These are phyloP conservation scores for Pythium folliculosum DNA, from an alignment of 352 stramenopile species.

Conservation along the genomic window DNA sequence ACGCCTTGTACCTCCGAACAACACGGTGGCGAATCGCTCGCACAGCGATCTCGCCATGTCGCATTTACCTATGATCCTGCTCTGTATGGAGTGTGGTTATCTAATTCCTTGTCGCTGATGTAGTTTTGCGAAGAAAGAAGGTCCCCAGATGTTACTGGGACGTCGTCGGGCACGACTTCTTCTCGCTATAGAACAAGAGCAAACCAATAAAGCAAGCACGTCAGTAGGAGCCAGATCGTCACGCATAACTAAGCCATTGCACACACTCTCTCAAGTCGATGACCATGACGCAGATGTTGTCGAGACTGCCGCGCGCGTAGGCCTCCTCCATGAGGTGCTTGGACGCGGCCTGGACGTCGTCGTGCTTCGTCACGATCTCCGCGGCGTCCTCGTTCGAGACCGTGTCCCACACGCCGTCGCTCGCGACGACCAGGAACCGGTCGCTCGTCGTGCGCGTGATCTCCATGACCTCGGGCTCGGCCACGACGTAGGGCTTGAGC, in stretches of 20 bases:
- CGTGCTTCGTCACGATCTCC: slow-evolving; percentile 63
- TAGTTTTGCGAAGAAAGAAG: too few relatives aligned
- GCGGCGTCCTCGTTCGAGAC: slow-evolving; percentile 88
- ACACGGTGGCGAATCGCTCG: not conserved
- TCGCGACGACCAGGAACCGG: slow-evolving; percentile 86
- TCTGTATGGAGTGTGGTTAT: not conserved
- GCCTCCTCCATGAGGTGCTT: slow-evolving; percentile 86
- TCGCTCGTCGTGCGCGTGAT: slow-evolving; percentile 64
- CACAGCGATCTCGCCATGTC: not conserved
- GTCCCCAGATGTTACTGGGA: slow-evolving; percentile 5
- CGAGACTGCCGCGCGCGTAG: slow-evolving; percentile 79
- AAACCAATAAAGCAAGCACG: too few relatives aligned
- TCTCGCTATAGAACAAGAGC: slow-evolving; percentile 45
- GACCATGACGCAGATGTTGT: slow-evolving; percentile 93
- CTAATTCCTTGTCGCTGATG: slow-evolving; percentile 2
- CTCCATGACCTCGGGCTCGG: slow-evolving; percentile 87
- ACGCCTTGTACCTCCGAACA: not conserved
- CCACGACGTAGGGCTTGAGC: slow-evolving; percentile 92
- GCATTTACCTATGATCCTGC: not conserved
- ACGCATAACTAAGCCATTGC: not conserved
- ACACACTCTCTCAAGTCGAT: slow-evolving; percentile 84
- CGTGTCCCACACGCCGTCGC: slow-evolving; percentile 93
- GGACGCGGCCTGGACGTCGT: slow-evolving; percentile 70
- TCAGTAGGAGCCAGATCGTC: not conserved
- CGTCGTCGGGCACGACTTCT: slow-evolving; percentile 40